Evolutionary conservation across 306 rosid genomes (phyloP), one percentile per base, ranked within the genome.

Genomic region (Datisca glomerata): DNA sequence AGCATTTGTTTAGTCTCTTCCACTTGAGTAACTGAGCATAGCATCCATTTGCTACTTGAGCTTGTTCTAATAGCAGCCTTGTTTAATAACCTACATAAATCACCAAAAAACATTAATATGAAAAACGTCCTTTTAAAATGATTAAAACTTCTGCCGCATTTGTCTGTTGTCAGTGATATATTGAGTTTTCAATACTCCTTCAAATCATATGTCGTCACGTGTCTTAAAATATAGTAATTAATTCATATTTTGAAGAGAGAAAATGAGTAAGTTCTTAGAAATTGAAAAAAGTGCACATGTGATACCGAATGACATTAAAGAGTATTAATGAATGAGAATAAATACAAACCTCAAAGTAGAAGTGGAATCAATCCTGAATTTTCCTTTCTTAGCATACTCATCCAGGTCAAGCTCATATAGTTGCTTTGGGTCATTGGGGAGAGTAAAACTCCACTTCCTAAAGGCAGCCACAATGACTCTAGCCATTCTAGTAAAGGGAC

Each of bases 1-100:
- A 80, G 43, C 28, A 80, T 68, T 51, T 80, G 95, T 41, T 89
- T 89, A 10, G 92, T 78, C 45, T 75, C 84, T 51, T 89, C 98
- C 19, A 89, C 95, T 78, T 89, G 91, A 1, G 94, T 77, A 39
- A 89, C 76, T 3, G 95, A 60, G 62, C 93, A 73, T 3, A 64
- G 20, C 57, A 21, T 56, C 80, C 70, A 68, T 20, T 60, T 52
- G 49, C 43, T 48, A 10, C 61, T 63, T 17, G 69, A 68, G 6
- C 50, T 60, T 25, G 57, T 40, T 68, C 16, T 73, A 36, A 73
- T 54, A 4, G 76, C 45, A 15, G 80, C 72, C 47, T 60, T 68
- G 55, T 52, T 73, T 9, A 73, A 57, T 14, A 60, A 48, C 56
- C 80, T 72, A 50, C 50, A 53, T 25, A 16, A 18, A 18, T 36